phyloP scores from a whole-genome alignment of 331 rosid genomes.

The Rosa hybrid region DNA sequence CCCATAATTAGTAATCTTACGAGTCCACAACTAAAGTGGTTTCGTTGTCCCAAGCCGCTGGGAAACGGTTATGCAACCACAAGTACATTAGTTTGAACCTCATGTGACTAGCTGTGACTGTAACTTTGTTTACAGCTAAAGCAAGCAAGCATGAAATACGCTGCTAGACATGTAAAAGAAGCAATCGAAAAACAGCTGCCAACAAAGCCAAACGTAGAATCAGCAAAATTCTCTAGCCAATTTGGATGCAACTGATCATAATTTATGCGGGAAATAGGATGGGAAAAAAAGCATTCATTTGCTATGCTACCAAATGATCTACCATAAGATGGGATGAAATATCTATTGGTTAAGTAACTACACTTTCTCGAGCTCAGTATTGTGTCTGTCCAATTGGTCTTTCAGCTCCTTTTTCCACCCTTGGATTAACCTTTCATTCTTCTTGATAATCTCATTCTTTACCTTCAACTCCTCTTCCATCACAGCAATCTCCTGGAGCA shows the following conservation, averaged over 20 bases:
- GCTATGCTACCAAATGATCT: background rate
- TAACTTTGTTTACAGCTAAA: background rate
- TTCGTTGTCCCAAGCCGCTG: no score
- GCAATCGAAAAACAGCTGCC: background rate
- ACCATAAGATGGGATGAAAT: background rate
- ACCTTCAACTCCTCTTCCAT: slow-evolving; percentile 76
- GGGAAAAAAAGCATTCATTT: background rate
- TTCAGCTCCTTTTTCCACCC: slow-evolving; percentile 79
- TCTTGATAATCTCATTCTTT: slow-evolving; percentile 62
- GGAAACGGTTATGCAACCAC: background rate
- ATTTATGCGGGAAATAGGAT: background rate
- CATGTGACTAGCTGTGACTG: background rate
- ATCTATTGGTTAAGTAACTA: slow-evolving; percentile 13
- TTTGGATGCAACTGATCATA: background rate
- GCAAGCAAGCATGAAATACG: background rate
- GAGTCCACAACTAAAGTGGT: no score
- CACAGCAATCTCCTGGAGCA: slow-evolving; percentile 66
- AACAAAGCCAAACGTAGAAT: background rate
- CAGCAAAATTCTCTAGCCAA: background rate
- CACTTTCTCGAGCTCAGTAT: slow-evolving; percentile 72
- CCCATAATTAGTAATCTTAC: background rate
- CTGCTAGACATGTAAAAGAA: background rate
- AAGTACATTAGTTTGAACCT: background rate
- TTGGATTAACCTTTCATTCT: slow-evolving; percentile 68
- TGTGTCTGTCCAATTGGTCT: slow-evolving; percentile 71